These are phyloP conservation scores for Trichoderma sp. DNA, from an alignment of 2,329 filamentous ascomycete species.

Conservation along the genomic window DNA sequence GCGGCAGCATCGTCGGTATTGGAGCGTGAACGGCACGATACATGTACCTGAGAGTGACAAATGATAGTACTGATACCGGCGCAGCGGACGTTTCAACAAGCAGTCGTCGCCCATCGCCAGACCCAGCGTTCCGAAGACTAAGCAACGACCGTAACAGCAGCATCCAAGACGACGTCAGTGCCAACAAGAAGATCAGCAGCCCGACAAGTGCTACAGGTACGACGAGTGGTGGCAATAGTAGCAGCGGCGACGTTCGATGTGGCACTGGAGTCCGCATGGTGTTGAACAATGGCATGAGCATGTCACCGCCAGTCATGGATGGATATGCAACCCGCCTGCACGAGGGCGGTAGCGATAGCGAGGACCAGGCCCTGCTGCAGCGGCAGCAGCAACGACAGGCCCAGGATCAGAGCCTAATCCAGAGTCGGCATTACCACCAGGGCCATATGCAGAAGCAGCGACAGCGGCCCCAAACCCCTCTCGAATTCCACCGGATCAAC, in stretches of 20 bases:
- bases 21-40: slow-evolving; percentile 7
- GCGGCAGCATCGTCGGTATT: slow-evolving; percentile 11
- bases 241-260: slow-evolving; percentile 29
- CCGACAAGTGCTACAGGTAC: neutral
- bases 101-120: neutral
- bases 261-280: slow-evolving; percentile 35
- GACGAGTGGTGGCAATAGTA: neutral
- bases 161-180: neutral
- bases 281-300: slow-evolving; percentile 45
- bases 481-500: slow-evolving; percentile 30
- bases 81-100: neutral
- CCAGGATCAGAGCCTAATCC: slow-evolving; percentile 24
- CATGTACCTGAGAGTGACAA: slow-evolving; percentile 5
- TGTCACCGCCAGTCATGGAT: slow-evolving; percentile 47
- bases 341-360: slow-evolving; percentile 37
- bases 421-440: slow-evolving; percentile 20
- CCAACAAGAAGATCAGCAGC: neutral
- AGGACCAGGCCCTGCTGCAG: slow-evolving; percentile 35
- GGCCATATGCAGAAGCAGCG: slow-evolving; percentile 18
- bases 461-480: slow-evolving; percentile 22
- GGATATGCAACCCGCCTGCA: slow-evolving; percentile 33
- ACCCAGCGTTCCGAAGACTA: neutral
- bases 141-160: neutral
- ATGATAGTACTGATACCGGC: neutral
- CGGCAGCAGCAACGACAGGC: slow-evolving; percentile 31